phyloP scores from a whole-genome alignment of 108 stramenopile genomes.

The Parietichytrium sp. region DNA sequence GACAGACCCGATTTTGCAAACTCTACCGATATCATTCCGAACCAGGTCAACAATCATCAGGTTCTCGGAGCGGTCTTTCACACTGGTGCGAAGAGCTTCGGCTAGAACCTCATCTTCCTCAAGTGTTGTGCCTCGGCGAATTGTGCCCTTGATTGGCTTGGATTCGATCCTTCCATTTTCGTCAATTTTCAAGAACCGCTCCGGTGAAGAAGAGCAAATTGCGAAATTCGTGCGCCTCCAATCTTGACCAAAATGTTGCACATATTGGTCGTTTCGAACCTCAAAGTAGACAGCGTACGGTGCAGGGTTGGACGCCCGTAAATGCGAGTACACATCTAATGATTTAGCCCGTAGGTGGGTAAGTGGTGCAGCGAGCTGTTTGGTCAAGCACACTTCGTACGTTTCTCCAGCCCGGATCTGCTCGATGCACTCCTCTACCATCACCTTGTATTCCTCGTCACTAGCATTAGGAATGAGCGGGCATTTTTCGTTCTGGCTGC shows the following conservation, averaged over 20 bases:
- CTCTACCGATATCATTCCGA: constrained; percentile 86
- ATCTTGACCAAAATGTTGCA: neutral
- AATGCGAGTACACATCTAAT: constrained; percentile 68
- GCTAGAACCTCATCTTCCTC: constrained; percentile 49
- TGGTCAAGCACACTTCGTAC: constrained; percentile 90
- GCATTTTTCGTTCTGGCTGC: too few species aligned
- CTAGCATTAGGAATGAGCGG: neutral
- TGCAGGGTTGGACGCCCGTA: constrained; percentile 81
- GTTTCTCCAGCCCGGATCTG: constrained; percentile 76
- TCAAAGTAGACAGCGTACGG: constrained; percentile 81
- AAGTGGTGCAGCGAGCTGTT: constrained; percentile 62
- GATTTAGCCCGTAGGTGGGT: constrained; percentile 42
- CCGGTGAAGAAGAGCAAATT: constrained; percentile 89
- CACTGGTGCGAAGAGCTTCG: constrained; percentile 58
- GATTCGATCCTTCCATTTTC: constrained; percentile 68
- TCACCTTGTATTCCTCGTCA: neutral
- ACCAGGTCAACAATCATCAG: constrained; percentile 97
- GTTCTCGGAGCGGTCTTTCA: constrained; percentile 86
- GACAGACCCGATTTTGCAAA: constrained; percentile 80
- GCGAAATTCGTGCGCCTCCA: too few species aligned
- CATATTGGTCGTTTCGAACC: constrained; percentile 34
- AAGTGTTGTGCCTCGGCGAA: constrained; percentile 59
- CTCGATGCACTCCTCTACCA: constrained; percentile 4
- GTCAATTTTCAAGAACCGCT: constrained; percentile 80
- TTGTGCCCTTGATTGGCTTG: constrained; percentile 95